Conservation (phyloP, 1,284 basidiomycete genomes). For the Earliella scabrosa region DNA sequence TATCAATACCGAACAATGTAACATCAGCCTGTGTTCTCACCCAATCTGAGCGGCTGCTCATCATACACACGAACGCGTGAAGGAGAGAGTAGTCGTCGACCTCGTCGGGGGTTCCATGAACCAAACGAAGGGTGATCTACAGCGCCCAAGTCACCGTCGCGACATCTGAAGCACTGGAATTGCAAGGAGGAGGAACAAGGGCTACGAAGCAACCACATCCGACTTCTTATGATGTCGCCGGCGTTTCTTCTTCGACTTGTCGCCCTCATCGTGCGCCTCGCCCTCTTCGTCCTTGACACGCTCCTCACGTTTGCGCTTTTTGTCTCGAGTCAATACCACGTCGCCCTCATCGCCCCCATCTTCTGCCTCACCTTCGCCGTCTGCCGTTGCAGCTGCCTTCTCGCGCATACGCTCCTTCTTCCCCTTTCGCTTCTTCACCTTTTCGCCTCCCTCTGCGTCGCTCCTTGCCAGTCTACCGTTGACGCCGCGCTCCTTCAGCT, state of each 20-base stretch:
- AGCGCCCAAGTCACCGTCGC: no score
- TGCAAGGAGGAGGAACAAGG: neutral
- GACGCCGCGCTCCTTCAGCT: slow-evolving; percentile 32
- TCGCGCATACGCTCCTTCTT: slow-evolving; percentile 74
- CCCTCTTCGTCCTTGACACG: slow-evolving; percentile 1
- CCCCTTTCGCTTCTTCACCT: slow-evolving; percentile 68
- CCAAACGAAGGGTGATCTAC: no score
- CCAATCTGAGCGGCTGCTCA: neutral
- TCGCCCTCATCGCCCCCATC: slow-evolving; percentile 25
- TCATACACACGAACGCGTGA: neutral
- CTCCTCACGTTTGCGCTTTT: slow-evolving; percentile 6
- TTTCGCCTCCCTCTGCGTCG: slow-evolving; percentile 31
- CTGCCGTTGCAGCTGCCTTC: slow-evolving; percentile 38
- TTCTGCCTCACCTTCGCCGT: slow-evolving; percentile 23
- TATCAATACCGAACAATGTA: slow-evolving; percentile 3
- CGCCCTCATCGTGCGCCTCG: slow-evolving; percentile 9
- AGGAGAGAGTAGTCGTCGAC: no score
- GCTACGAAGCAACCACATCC: slow-evolving; percentile 9
- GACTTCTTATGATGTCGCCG: slow-evolving; percentile 20
- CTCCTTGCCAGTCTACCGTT: slow-evolving; percentile 3
- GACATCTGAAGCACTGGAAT: neutral
- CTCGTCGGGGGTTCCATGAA: no score
- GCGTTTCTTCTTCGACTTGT: slow-evolving; percentile 22
- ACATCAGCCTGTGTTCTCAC: no score
- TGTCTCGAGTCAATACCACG: slow-evolving; percentile 2